A percentile compares a stretch with the other conserved stretches of the same genome.
phyloP scores from a whole-genome alignment of 441 rosid genomes.

The Lepidium campestre region DNA sequence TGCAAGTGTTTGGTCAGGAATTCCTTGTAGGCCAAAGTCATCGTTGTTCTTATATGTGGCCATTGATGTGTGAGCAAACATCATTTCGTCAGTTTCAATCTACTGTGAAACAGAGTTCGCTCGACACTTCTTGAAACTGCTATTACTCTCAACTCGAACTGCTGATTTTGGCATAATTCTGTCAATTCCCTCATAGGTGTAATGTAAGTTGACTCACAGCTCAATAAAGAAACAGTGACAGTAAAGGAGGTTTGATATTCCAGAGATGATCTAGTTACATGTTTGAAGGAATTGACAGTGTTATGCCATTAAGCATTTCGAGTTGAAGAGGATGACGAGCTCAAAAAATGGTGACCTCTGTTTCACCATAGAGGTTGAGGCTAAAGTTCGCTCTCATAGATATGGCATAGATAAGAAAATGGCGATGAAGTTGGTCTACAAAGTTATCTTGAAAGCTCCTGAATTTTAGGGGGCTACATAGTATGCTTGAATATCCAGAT shows the following conservation, averaged over 20 bases:
- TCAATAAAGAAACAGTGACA: neutral
- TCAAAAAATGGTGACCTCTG: neutral
- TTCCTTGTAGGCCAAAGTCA: neutral
- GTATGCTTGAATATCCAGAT: neutral
- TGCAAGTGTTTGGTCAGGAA: neutral
- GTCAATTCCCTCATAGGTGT: slow-evolving; percentile 7
- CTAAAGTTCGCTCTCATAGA: neutral
- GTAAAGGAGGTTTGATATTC: neutral
- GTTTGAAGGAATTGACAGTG: slow-evolving; percentile 10
- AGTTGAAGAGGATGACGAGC: neutral
- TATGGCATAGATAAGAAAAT: neutral
- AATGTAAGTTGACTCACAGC: neutral
- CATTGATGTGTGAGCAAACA: neutral
- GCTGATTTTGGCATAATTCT: slow-evolving; percentile 9
- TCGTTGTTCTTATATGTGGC: neutral
- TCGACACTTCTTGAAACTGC: neutral
- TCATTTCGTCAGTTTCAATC: neutral
- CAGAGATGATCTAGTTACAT: neutral
- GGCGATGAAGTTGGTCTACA: neutral
- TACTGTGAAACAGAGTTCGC: neutral
- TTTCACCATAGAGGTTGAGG: neutral
- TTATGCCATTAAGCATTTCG: neutral
- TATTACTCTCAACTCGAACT: neutral
- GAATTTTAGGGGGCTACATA: neutral
- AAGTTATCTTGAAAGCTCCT: neutral